A percentile compares a stretch with the other conserved stretches of the same genome.
phyloP scores from a whole-genome alignment of 148 eudicot species.

The Camellia japonica region DNA sequence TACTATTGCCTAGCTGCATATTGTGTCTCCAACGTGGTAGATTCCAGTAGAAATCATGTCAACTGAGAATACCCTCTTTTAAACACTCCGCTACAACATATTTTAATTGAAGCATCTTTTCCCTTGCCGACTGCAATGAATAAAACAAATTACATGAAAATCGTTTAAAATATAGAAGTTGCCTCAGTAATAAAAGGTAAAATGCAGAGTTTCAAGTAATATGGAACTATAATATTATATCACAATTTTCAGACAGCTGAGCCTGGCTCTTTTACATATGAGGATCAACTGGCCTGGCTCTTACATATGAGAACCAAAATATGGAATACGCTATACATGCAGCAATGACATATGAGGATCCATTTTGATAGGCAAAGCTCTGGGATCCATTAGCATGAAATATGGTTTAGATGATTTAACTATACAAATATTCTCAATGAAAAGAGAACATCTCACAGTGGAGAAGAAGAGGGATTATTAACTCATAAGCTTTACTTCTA shows the following conservation, averaged over 20 bases:
- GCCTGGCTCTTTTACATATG: neutral
- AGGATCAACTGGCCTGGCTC: neutral
- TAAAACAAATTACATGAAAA: conserved; percentile 2
- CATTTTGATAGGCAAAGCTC: neutral
- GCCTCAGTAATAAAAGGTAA: neutral
- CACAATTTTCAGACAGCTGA: neutral
- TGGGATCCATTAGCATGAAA: neutral
- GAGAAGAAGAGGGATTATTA: neutral
- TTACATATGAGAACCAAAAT: neutral
- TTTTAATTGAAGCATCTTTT: conserved; percentile 66
- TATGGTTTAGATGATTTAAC: neutral
- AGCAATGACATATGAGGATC: neutral
- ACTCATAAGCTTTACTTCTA: neutral
- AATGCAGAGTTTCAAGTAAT: conserved; percentile 1
- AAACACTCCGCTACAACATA: conserved; percentile 50
- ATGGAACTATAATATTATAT: neutral
- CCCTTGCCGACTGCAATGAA: conserved; percentile 53
- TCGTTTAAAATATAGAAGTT: neutral
- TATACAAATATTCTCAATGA: neutral
- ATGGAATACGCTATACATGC: neutral
- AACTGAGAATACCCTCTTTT: conserved; percentile 48
- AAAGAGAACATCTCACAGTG: neutral
- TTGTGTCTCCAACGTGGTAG: neutral
- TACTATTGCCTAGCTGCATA: neutral
- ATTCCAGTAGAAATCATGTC: conserved; percentile 18